Evolutionary conservation across 202 grass and related monocot species (phyloP).

Genomic region (Cymbopogon flexuosus): DNA sequence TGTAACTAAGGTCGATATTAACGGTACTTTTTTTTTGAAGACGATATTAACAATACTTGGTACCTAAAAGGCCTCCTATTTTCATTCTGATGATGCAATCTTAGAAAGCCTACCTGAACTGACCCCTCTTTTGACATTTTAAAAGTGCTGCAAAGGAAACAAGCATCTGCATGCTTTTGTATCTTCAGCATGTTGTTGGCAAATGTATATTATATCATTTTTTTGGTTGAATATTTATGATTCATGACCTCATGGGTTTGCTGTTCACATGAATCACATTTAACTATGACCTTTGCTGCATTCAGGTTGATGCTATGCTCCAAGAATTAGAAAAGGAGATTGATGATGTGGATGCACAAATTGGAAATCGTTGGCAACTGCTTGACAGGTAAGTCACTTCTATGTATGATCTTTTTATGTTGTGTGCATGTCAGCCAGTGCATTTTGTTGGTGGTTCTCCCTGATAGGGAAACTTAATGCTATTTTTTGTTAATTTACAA

Average conservation of each 20-base stretch:
- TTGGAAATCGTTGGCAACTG: constrained; percentile 90
- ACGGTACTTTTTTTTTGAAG: no score
- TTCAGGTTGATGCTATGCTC: constrained; percentile 95
- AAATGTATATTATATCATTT: background rate
- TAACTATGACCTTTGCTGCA: constrained; percentile 8
- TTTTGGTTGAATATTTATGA: constrained; percentile 18
- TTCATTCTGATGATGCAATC: background rate
- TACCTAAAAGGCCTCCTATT: background rate
- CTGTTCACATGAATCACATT: constrained; percentile 28
- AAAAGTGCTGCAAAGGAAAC: background rate
- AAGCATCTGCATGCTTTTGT: background rate
- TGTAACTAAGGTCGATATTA: background rate
- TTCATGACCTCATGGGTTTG: background rate
- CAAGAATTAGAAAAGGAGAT: constrained; percentile 93
- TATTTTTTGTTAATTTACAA: background rate
- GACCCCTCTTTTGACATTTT: background rate
- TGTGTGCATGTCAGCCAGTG: constrained; percentile 8
- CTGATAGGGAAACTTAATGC: background rate
- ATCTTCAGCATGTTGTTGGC: background rate
- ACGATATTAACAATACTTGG: no score
- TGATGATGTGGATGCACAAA: constrained; percentile 94
- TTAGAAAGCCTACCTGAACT: background rate
- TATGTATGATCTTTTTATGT: background rate
- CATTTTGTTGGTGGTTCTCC: background rate
- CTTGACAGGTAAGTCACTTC: constrained; percentile 80